Base-by-base conservation (phyloP, 1,139 yeast genomes). In the Yamadazyma trypodendri region DNA sequence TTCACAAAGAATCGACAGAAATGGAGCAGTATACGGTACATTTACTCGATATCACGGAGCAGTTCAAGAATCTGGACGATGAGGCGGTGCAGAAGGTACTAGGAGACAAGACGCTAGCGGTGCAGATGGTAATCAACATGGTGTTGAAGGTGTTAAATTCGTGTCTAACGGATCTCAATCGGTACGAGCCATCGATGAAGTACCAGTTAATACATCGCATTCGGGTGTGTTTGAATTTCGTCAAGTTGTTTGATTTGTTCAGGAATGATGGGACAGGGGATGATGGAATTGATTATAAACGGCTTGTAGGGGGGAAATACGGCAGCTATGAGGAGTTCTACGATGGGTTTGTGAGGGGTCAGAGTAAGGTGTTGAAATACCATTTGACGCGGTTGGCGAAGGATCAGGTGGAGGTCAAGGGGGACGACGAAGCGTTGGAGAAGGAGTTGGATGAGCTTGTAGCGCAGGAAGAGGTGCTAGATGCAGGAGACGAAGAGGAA, bases 1-100 rank as follows among this genome's bases (percentile, higher is more conserved):
- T 81, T 20, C 95, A 87, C 52, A 58, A 69, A 16, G 52, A 60
- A 2, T 72, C 77, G 41, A 62, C 68, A 11, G 77, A 70, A 3
- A 75, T 76, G 14, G 86, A 84, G 24, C 51, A 48, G 2, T 82
- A 77, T 52, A 84, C 88, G 0, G 65, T 81, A 35, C 51, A 54
- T 5, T 61, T 87, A 39, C 63, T 87, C 41, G 90, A 81, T 52
- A 76, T 76, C 4, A 75, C 88, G 24, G 96, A 87, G 52, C 40
- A 54, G 2, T 52, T 65, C 32, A 81, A 79, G 52, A 58, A 54
- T 6, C 70, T 70, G 22, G 68, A 62, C 36, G 73, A 72, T 23
- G 70, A 64, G 38, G 46, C 53, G 1, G 43, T 67, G 14, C 48
- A 43, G 14, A 68, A 65, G 16, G 71, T 84, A 5, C 63, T 86